Evolutionary conservation across 148 eudicot genomes (phyloP), one percentile per base, ranked within the genome.

Genomic region (Rhododendron molle): DNA sequence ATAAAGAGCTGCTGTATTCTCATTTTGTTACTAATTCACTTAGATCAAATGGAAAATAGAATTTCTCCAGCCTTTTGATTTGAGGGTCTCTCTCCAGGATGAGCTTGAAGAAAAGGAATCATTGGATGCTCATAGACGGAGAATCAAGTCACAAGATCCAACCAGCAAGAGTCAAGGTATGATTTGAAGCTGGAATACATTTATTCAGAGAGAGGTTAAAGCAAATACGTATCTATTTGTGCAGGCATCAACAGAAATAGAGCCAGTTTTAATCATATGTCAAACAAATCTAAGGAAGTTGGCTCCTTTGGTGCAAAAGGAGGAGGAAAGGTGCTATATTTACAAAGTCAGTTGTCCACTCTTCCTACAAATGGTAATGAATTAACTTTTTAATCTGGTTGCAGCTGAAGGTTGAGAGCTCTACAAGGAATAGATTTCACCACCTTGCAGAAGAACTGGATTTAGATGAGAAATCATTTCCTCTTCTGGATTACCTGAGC

Each of bases 401-500:
- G 92, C 91, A 89, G 90, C 88, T 88, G 90, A 93, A 93, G 83
- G 88, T 84, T 83, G 89, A 82, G 85, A 91, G 78, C 54, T 88
- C 92, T 83, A 78, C 87, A 71, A 91, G 85, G 91, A 88, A 86
- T 82, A 94, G 88, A 88, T 96, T 88, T 81, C 56, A 85, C 85
- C 92, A 87, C 86, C 84, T 96, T 76, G 87, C 92, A 32, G 98
- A 95, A 78, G 99, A 97, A 90, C 85, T 94, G 72, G 92, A 90
- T 83, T 77, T 97, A 43, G 98, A 94, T 86, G 95, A 91, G 79
- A 91, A 93, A 91, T 95, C 95, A 92, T 89, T 94, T 86, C 98
- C 98, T 47, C 97, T 97, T 86, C 96, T 97, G 85, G 98, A 97
- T 89, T 97, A 97, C 86, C 89, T 97, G 50, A 90, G 90, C 87